Conservation (phyloP, 2,329 filamentous ascomycete genomes). For the Botrytis paeoniae region DNA sequence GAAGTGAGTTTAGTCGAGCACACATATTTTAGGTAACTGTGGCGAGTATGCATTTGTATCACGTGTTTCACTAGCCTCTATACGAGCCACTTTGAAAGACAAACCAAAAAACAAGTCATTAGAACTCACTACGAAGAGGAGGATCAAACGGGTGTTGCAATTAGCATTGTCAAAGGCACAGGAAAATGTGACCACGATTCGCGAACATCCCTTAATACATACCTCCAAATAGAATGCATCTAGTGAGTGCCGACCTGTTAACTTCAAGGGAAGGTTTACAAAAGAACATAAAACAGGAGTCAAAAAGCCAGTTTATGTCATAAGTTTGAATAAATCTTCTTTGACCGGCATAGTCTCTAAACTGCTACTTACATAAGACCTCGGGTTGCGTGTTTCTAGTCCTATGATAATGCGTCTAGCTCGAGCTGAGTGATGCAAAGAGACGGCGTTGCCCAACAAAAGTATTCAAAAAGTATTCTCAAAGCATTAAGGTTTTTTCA, state of each 20-base stretch:
- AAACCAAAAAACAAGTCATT: background rate
- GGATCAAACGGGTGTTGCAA: background rate
- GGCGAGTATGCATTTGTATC: background rate
- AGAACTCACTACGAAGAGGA: background rate
- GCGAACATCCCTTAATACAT: background rate
- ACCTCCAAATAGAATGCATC: background rate
- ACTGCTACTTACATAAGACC: background rate
- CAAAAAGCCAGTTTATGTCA: background rate
- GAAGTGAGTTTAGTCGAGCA: background rate
- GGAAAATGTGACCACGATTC: background rate
- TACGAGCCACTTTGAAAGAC: background rate
- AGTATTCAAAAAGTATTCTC: background rate
- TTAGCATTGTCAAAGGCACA: background rate
- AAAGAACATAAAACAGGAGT: background rate
- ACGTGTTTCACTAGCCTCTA: background rate
- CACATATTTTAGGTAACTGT: background rate
- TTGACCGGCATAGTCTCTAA: background rate
- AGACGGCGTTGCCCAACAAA: background rate
- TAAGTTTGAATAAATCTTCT: background rate
- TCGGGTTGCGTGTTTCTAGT: background rate
- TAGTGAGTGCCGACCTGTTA: background rate
- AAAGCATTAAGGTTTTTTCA: background rate
- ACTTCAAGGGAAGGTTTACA: background rate
- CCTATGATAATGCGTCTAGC: background rate
- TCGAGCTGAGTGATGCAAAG: background rate